A percentile compares a stretch with the other conserved stretches of the same genome.
These are phyloP conservation scores for Aphanomyces astaci DNA, from an alignment of 352 stramenopile genomes.

Conservation along the genomic window DNA sequence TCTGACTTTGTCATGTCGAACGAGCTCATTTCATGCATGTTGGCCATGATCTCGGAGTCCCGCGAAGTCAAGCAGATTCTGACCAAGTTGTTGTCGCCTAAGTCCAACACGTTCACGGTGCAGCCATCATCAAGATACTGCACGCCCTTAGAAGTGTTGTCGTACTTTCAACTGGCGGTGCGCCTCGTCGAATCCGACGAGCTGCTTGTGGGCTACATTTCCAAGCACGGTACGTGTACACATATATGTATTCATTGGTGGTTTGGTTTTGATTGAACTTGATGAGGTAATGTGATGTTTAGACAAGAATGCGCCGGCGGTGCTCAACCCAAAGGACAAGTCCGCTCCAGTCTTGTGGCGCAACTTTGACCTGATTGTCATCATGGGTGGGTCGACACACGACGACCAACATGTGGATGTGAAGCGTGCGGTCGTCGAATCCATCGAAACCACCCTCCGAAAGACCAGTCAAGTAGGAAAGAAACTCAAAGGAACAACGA, in stretches of 20 bases:
- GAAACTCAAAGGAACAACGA: background rate
- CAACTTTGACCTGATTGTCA: constrained; percentile 54
- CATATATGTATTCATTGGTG: background rate
- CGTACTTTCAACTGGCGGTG: constrained; percentile 73
- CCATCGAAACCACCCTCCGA: background rate
- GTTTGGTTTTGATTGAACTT: no score
- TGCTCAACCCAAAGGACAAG: constrained; percentile 72
- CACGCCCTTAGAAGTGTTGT: constrained; percentile 37
- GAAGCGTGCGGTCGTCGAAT: background rate
- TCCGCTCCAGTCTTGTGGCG: constrained; percentile 34
- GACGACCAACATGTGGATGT: background rate
- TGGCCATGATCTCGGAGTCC: constrained; percentile 83
- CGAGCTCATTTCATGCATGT: constrained; percentile 72
- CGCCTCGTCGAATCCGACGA: constrained; percentile 44
- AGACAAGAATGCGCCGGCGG: constrained; percentile 24
- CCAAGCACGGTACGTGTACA: constrained; percentile 29
- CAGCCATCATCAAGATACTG: constrained; percentile 54
- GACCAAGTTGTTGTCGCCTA: constrained; percentile 56
- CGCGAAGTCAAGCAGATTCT: constrained; percentile 75
- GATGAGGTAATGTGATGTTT: no score
- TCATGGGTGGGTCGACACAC: constrained; percentile 18
- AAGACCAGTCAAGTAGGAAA: background rate
- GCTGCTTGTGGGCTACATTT: constrained; percentile 66
- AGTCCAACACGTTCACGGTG: constrained; percentile 67
- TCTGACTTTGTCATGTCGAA: constrained; percentile 87